Evolutionary conservation across 306 rosid genomes (phyloP).

Genomic region (Quercus aquifolioides): DNA sequence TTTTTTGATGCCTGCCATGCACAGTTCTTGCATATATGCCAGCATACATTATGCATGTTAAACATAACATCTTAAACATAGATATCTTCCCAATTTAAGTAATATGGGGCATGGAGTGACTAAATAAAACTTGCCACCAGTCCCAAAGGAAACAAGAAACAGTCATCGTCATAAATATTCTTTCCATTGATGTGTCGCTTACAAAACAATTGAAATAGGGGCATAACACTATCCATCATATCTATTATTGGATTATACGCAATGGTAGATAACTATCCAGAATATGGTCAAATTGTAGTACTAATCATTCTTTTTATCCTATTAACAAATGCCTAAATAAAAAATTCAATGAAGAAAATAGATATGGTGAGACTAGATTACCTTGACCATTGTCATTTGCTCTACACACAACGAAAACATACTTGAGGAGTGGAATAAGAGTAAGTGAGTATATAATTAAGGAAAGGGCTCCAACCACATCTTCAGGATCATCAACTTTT

Average conservation of each 20-base stretch:
- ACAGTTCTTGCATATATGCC: neutral
- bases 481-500: constrained; percentile 63
- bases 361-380: constrained; percentile 20
- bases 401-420: constrained; percentile 73
- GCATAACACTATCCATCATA: neutral
- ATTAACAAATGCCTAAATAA: neutral
- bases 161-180: neutral
- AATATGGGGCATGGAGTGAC: neutral
- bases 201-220: neutral
- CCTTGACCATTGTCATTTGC: constrained; percentile 99
- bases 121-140: neutral
- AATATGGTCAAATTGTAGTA: neutral
- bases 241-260: neutral
- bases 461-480: constrained; percentile 93
- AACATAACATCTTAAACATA: neutral
- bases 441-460: constrained; percentile 96
- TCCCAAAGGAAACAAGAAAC: neutral
- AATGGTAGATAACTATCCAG: neutral
- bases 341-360: neutral
- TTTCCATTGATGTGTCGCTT: neutral
- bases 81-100: neutral
- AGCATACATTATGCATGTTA: neutral
- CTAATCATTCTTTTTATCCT: neutral
- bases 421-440: constrained; percentile 90
- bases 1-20: neutral